phyloP scores from a whole-genome alignment of 352 stramenopile species.

The Aphanomyces astaci region DNA sequence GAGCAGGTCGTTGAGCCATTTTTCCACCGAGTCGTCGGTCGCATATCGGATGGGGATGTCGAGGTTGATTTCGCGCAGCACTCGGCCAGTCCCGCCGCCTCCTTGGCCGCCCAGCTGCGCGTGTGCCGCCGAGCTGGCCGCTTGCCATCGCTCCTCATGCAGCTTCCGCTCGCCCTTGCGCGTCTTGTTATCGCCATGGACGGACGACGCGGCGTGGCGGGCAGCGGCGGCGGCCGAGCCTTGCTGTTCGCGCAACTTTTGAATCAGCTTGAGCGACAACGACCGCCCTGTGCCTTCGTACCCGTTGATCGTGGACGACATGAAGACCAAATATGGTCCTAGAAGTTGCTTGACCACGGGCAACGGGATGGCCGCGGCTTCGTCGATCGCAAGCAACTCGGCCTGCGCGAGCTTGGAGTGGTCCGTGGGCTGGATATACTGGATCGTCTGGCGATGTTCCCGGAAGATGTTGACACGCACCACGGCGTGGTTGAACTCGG shows the following conservation, averaged over 20 bases:
- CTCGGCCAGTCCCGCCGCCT: conserved; percentile 47
- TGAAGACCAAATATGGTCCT: conserved; percentile 95
- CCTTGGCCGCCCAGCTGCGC: conserved; percentile 29
- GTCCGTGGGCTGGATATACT: conserved; percentile 94
- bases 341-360: conserved; percentile 95
- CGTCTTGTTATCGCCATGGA: conserved; percentile 84
- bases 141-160: conserved; percentile 94
- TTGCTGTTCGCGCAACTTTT: conserved; percentile 95
- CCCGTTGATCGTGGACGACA: conserved; percentile 99
- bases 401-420: conserved; percentile 95
- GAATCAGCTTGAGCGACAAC: conserved; percentile 98
- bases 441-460: conserved; percentile 95
- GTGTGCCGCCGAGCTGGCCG: conserved; percentile 81
- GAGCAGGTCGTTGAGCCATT: conserved; percentile 96
- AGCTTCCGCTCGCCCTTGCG: conserved; percentile 95
- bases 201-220: conserved; percentile 43
- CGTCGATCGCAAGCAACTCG: conserved; percentile 97
- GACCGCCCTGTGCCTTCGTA: conserved; percentile 99
- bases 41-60: conserved; percentile 98
- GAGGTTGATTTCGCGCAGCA: conserved; percentile 93
- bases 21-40: conserved; percentile 91
- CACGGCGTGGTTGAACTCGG: conserved; percentile 80
- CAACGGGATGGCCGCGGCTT: conserved; percentile 99
- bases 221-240: conserved; percentile 57
- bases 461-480: conserved; percentile 97